A percentile compares a stretch with the other conserved stretches of the same genome.
phyloP scores from a whole-genome alignment of 139 green algal species.

The Tetradesmus obliquus region DNA sequence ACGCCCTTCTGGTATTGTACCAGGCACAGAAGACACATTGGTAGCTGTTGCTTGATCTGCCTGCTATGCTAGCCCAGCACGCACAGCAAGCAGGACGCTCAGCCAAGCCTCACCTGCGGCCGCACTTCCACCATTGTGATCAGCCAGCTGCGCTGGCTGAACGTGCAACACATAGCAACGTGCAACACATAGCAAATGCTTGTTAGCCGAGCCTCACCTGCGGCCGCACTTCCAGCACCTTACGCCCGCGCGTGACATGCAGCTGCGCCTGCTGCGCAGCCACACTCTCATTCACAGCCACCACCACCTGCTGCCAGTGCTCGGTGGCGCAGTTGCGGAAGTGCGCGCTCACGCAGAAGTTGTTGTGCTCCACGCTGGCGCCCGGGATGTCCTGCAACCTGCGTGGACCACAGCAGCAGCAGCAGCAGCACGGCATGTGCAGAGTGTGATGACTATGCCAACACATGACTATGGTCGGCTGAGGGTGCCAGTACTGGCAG shows the following conservation, averaged over 20 bases:
- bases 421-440: background rate
- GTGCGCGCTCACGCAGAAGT: slow-evolving; percentile 95
- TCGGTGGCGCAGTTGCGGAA: slow-evolving; percentile 88
- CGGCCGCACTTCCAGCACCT: slow-evolving; percentile 95
- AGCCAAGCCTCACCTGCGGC: slow-evolving; percentile 67
- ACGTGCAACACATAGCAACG: no score
- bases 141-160: no score
- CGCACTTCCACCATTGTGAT: slow-evolving; percentile 90
- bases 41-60: no score
- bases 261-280: slow-evolving; percentile 60
- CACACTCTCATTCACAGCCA: slow-evolving; percentile 67
- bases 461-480: no score
- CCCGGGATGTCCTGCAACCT: slow-evolving; percentile 81
- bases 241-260: slow-evolving; percentile 83
- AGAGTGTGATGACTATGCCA: background rate
- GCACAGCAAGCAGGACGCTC: no score
- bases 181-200: no score
- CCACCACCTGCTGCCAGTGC: slow-evolving; percentile 72
- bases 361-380: slow-evolving; percentile 96
- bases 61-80: no score
- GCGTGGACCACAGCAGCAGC: background rate
- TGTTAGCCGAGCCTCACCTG: slow-evolving; percentile 53
- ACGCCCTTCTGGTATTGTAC: no score
- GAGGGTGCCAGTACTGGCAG: no score
- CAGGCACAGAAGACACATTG: no score